Base-by-base conservation (phyloP, 2,329 filamentous ascomycete species). In the Cladophialophora exuberans region DNA sequence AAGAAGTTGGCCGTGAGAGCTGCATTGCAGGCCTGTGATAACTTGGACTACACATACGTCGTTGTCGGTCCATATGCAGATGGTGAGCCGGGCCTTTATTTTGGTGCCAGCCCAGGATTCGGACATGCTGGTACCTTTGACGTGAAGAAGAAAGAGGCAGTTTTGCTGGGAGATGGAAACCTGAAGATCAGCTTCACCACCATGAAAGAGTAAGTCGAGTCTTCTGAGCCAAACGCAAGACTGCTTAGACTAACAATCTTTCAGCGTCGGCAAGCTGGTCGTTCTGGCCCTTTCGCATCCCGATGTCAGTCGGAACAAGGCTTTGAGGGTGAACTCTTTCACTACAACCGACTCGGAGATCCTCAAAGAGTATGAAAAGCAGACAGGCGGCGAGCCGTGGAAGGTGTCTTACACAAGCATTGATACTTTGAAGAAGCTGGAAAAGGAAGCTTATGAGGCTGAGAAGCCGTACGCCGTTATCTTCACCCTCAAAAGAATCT, bases 51-150 rank as follows among this genome's bases (percentile, higher is more conserved):
- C 53, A 87, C 86, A 0, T 88, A 85, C 65, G 73, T 89, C 0
- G 86, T 89, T 2, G 88, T 85, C 0, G 86, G 86, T 0, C 86
- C 86, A 0, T 89, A 86, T 61, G 79, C 81, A 17, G 85, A 88
- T 56, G 57, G 53, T 3, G 53, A 60, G 6, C 30, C 48, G 17
- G 85, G 87, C 53, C 76, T 86, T 66, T 88, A 78, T 72, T 73
- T 87, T 33, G 67, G 64, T 5, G 33, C 44, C 13, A 67, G 75
- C 4, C 60, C 70, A 4, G 64, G 70, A 2, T 69, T 66, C 0
- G 64, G 71, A 30, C 26, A 55, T 25, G 47, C 73, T 0, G 86
- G 87, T 2, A 79, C 79, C 0, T 90, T 83, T 62, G 79, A 89
- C 64, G 72, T 80, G 1, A 71, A 73, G 57, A 73, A 66, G 1